phyloP scores from a whole-genome alignment of 2,329 filamentous ascomycete species.

The Sclerotiophoma versabilis region DNA sequence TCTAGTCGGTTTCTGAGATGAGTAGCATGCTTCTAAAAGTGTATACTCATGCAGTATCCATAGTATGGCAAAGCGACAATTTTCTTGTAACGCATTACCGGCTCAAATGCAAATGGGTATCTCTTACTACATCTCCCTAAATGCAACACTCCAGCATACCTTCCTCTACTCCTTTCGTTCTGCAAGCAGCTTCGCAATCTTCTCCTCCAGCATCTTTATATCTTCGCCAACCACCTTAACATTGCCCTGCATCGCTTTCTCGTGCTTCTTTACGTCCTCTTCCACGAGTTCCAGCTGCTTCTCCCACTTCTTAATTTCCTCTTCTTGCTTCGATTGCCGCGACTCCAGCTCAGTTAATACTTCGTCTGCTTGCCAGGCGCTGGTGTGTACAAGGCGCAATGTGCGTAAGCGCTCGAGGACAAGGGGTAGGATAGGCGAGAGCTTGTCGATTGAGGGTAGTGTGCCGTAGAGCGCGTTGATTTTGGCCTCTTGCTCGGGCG shows the following conservation, averaged over 20 bases:
- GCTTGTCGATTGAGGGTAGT: slow-evolving; percentile 83
- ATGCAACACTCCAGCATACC: neutral
- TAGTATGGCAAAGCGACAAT: no score
- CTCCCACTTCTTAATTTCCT: slow-evolving; percentile 85
- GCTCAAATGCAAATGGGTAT: slow-evolving; percentile 18
- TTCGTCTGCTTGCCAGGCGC: slow-evolving; percentile 81
- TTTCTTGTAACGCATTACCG: neutral
- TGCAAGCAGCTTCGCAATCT: slow-evolving; percentile 61
- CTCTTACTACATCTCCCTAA: slow-evolving; percentile 2
- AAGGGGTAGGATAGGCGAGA: slow-evolving; percentile 83
- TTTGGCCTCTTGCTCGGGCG: slow-evolving; percentile 79
- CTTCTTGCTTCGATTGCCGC: slow-evolving; percentile 80
- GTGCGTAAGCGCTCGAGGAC: slow-evolving; percentile 86
- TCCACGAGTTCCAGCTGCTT: slow-evolving; percentile 83
- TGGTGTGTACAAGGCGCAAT: slow-evolving; percentile 82
- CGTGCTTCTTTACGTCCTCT: slow-evolving; percentile 72
- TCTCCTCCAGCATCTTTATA: slow-evolving; percentile 85
- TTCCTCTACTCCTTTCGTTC: slow-evolving; percentile 6
- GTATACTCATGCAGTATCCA: no score
- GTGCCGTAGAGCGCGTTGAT: slow-evolving; percentile 92
- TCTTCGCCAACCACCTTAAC: slow-evolving; percentile 85
- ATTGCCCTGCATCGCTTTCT: slow-evolving; percentile 76
- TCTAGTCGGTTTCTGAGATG: no score
- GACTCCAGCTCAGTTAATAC: slow-evolving; percentile 79
- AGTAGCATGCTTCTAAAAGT: no score